Percentiles rank a stretch among this genome's conserved stretches.
Evolutionary conservation across 1,284 basidiomycete genomes (phyloP).

Genomic region (Trametes versicolor): DNA sequence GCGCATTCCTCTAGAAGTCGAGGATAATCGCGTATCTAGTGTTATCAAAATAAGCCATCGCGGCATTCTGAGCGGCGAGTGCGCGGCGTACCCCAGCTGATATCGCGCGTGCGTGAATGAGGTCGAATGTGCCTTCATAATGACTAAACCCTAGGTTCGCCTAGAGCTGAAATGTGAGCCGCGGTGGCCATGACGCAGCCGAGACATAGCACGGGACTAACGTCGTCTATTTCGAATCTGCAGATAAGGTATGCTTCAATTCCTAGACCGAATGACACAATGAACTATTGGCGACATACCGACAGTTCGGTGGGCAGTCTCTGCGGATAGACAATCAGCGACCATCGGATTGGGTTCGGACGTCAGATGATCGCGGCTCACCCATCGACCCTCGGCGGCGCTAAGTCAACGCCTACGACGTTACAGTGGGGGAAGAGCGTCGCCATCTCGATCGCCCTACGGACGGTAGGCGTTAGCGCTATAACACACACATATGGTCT

Average conservation of each 20-base stretch:
- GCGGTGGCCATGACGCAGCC: neutral
- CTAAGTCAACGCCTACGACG: constrained; percentile 48
- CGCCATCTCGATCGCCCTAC: constrained; percentile 49
- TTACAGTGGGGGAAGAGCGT: constrained; percentile 47
- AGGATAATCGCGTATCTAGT: constrained; percentile 47
- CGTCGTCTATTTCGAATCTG: constrained; percentile 49
- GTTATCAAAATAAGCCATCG: constrained; percentile 1
- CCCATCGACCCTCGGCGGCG: constrained; percentile 43
- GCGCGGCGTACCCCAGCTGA: constrained; percentile 39
- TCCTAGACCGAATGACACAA: neutral
- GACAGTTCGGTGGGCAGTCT: constrained; percentile 45
- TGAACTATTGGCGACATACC: constrained; percentile 36
- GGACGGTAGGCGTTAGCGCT: constrained; percentile 14
- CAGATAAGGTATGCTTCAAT: neutral
- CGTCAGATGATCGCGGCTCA: constrained; percentile 26
- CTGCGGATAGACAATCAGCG: constrained; percentile 27
- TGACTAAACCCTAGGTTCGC: constrained; percentile 49
- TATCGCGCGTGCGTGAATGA: constrained; percentile 46
- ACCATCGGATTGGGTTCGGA: constrained; percentile 3
- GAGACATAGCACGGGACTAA: constrained; percentile 26
- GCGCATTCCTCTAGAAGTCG: constrained; percentile 43
- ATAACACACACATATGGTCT: neutral
- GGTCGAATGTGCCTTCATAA: constrained; percentile 43
- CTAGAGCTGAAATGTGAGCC: constrained; percentile 31
- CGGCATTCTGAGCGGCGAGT: neutral